Percentiles rank a stretch among this genome's conserved stretches.
These are phyloP conservation scores for Gymnopilus dilepis DNA, from an alignment of 768 basidiomycete genomes.

Conservation along the genomic window DNA sequence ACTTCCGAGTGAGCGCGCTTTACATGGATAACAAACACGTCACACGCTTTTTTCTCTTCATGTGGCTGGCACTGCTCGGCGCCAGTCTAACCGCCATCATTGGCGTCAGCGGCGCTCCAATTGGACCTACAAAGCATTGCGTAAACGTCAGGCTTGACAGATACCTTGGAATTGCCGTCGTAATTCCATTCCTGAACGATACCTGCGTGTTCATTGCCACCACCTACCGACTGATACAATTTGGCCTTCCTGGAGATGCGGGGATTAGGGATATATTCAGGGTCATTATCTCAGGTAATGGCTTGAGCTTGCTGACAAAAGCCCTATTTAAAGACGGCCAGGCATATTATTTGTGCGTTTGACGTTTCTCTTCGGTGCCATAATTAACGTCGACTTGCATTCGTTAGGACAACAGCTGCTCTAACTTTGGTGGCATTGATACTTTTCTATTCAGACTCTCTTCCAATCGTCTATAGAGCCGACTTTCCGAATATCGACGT, in stretches of 20 bases:
- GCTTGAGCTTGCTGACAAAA: constrained; percentile 30
- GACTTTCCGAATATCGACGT: constrained; percentile 10
- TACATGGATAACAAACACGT: constrained; percentile 27
- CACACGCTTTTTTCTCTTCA: constrained; percentile 28
- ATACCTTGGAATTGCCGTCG: constrained; percentile 23
- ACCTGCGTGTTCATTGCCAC: constrained; percentile 38
- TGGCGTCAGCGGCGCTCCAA: constrained; percentile 16
- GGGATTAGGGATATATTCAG: constrained; percentile 10
- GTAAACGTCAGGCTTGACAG: constrained; percentile 18
- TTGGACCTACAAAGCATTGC: constrained; percentile 32
- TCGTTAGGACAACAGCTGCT: background rate
- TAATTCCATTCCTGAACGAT: constrained; percentile 32
- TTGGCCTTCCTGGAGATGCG: constrained; percentile 11
- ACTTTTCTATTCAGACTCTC: background rate
- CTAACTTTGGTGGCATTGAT: constrained; percentile 1
- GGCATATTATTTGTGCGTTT: constrained; percentile 17
- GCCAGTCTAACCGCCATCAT: constrained; percentile 27
- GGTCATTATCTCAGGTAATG: constrained; percentile 23
- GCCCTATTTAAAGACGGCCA: constrained; percentile 24
- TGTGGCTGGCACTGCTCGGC: constrained; percentile 36
- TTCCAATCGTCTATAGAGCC: constrained; percentile 15
- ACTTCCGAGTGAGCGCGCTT: constrained; percentile 31
- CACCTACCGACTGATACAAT: constrained; percentile 31
- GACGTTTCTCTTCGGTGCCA: background rate
- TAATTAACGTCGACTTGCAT: no score